Conservation (phyloP, 164 flowering plant species). For the Nymphaea colorata region DNA sequence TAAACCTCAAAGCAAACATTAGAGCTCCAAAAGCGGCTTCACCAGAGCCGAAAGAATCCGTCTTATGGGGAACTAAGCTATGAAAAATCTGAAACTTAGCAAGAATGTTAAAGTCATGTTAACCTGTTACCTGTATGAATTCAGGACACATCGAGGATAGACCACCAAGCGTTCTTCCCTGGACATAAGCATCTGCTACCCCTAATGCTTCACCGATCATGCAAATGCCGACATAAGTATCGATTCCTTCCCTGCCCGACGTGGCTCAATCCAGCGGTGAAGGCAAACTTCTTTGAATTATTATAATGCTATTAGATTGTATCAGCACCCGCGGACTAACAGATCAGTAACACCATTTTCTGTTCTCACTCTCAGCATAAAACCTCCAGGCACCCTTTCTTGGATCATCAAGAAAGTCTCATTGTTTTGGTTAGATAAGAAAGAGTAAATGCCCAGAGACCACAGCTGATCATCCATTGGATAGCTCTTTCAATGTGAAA, state of each 20-base stretch:
- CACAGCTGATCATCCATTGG: too few relatives aligned
- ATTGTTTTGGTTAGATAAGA: too few relatives aligned
- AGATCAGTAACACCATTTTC: too few relatives aligned
- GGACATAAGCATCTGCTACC: slow-evolving; percentile 11
- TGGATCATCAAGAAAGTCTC: too few relatives aligned
- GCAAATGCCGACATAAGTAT: slow-evolving; percentile 5
- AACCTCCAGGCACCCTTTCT: too few relatives aligned
- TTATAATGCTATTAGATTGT: too few relatives aligned
- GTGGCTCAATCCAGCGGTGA: slow-evolving; percentile 10
- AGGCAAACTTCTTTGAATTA: not conserved
- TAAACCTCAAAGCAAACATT: slow-evolving; percentile 18
- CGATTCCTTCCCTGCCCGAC: slow-evolving; percentile 12
- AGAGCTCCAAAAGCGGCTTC: slow-evolving; percentile 21
- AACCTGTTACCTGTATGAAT: slow-evolving; percentile 7
- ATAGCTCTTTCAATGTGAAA: too few relatives aligned
- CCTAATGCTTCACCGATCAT: slow-evolving; percentile 8
- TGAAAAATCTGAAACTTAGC: not conserved
- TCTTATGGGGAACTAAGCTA: not conserved
- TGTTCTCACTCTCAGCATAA: too few relatives aligned
- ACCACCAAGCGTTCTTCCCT: slow-evolving; percentile 18
- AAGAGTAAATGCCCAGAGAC: too few relatives aligned
- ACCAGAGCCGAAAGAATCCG: slow-evolving; percentile 15
- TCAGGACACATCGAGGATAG: slow-evolving; percentile 14
- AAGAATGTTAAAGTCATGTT: not conserved
- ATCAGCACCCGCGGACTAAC: too few relatives aligned